A percentile compares a stretch with the other conserved stretches of the same genome.
Evolutionary conservation across 768 basidiomycete species (phyloP).

Genomic region (Coprinellus aureogranulatus): DNA sequence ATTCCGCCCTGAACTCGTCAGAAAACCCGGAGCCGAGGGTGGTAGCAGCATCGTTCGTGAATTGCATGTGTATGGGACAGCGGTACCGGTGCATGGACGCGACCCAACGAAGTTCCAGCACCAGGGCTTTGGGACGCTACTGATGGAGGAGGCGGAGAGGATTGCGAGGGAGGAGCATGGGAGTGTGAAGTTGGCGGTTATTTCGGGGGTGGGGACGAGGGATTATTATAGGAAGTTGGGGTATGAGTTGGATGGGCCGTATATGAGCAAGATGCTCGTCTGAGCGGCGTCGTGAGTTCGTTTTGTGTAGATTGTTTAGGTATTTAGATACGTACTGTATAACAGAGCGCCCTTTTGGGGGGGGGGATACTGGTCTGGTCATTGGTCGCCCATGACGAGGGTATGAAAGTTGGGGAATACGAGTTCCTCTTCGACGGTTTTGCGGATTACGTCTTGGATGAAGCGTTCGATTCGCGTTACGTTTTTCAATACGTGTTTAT

Average conservation of each 20-base stretch:
- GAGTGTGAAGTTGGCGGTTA: constrained; percentile 94
- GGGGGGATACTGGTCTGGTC: background rate
- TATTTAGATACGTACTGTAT: background rate
- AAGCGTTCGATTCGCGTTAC: constrained; percentile 94
- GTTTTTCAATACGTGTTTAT: constrained; percentile 94
- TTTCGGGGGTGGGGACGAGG: constrained; percentile 94
- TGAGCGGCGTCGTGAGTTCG: constrained; percentile 14
- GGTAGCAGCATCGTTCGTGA: constrained; percentile 92
- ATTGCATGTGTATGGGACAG: constrained; percentile 96
- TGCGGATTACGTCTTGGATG: constrained; percentile 92
- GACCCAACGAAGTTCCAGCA: constrained; percentile 99
- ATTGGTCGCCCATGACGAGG: constrained; percentile 48
- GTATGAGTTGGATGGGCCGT: constrained; percentile 93
- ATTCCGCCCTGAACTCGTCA: constrained; percentile 88
- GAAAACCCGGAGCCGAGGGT: constrained; percentile 65
- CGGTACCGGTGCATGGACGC: constrained; percentile 93
- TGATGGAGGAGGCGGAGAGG: constrained; percentile 99
- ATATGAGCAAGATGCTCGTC: constrained; percentile 87
- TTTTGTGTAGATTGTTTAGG: background rate
- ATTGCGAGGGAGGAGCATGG: constrained; percentile 98
- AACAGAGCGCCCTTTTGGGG: background rate
- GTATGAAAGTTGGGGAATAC: constrained; percentile 98
- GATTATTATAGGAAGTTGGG: constrained; percentile 95
- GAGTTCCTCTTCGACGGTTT: constrained; percentile 92
- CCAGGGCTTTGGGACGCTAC: constrained; percentile 92